A percentile compares a stretch with the other conserved stretches of the same genome.
phyloP scores from a whole-genome alignment of 2,329 filamentous ascomycete genomes.

The Colletotrichum gloeosporioides region DNA sequence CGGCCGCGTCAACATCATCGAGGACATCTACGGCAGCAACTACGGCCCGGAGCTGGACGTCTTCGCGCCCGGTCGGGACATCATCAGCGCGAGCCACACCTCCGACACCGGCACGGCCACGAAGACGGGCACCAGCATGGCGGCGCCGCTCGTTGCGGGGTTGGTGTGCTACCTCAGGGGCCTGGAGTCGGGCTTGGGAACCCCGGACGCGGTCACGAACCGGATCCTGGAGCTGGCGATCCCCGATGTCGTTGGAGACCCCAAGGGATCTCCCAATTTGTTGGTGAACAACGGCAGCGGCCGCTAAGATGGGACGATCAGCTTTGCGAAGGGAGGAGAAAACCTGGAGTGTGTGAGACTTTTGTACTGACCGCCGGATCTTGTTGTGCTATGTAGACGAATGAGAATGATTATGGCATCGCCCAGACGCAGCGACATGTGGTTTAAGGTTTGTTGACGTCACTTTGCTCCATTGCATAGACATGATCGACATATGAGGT shows the following conservation, averaged over 20 bases:
- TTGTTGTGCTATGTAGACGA: background rate
- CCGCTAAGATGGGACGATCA: background rate
- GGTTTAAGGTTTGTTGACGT: background rate
- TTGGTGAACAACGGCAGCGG: slow-evolving; percentile 51
- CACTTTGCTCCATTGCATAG: background rate
- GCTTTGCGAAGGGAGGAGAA: background rate
- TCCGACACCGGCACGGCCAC: slow-evolving; percentile 42
- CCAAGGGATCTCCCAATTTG: slow-evolving; percentile 44
- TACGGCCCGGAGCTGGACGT: slow-evolving; percentile 28
- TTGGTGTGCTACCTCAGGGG: slow-evolving; percentile 56
- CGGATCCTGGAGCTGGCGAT: slow-evolving; percentile 46
- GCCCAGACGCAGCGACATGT: background rate
- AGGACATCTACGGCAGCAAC: slow-evolving; percentile 46
- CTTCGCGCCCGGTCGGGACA: slow-evolving; percentile 22
- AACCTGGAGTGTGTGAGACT: background rate
- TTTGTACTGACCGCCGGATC: background rate
- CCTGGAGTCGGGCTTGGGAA: slow-evolving; percentile 38
- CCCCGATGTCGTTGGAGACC: slow-evolving; percentile 39
- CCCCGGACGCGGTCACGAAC: slow-evolving; percentile 45
- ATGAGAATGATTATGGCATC: background rate
- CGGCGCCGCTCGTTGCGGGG: slow-evolving; percentile 64
- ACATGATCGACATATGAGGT: background rate
- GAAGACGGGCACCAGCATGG: slow-evolving; percentile 68
- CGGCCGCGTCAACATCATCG: slow-evolving; percentile 40
- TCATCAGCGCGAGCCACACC: slow-evolving; percentile 52